Evolutionary conservation across 2,329 filamentous ascomycete genomes (phyloP), one percentile per base, ranked within the genome.

Genomic region (Raffaelea deltoideospora): DNA sequence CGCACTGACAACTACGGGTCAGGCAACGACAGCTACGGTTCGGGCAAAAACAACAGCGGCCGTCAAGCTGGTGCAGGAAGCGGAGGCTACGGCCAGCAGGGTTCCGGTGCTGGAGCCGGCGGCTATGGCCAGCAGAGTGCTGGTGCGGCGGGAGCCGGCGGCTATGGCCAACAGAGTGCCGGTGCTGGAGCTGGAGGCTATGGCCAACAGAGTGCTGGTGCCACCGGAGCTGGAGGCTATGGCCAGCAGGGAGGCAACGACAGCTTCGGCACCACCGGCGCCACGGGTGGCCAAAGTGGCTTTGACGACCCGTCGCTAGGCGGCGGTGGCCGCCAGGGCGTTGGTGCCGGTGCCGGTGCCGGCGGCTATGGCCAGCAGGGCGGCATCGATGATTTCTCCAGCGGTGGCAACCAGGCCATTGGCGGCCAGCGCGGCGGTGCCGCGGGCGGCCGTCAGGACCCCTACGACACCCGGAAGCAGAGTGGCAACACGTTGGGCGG

Each of bases 391-490:
- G 13, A 26, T 26, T 8, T 26, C 23, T 13, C 13, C 23, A 13
- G 54, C 2, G 60, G 64, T 1, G 48, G 60, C 38, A 55, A 62
- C 49, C 68, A 62, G 0, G 63, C 62, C 18, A 9, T 23, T 13
- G 29, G 17, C 13, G 17, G 29, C 13, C 9, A 31, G n/a, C n/a
- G 7, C 13, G 29, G 17, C 23, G 10, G 26, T 18, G 22, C 10
- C 8, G 14, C 15, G 7, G 17, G 15, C 21, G 23, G 23, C 23
- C 13, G 33, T n/a, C n/a, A n/a, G n/a, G n/a, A n/a, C n/a, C n/a
- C n/a, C n/a, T n/a, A n/a, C n/a, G n/a, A n/a, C n/a, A n/a, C n/a
- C n/a, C n/a, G n/a, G n/a, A n/a, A n/a, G n/a, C n/a, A n/a, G n/a
- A n/a, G n/a, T n/a, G n/a, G n/a, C n/a, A n/a, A n/a, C n/a, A n/a